Percentiles rank a stretch among this genome's conserved stretches.
phyloP scores from a whole-genome alignment of 2,329 filamentous ascomycete genomes.

The Ilyonectria destructans region DNA sequence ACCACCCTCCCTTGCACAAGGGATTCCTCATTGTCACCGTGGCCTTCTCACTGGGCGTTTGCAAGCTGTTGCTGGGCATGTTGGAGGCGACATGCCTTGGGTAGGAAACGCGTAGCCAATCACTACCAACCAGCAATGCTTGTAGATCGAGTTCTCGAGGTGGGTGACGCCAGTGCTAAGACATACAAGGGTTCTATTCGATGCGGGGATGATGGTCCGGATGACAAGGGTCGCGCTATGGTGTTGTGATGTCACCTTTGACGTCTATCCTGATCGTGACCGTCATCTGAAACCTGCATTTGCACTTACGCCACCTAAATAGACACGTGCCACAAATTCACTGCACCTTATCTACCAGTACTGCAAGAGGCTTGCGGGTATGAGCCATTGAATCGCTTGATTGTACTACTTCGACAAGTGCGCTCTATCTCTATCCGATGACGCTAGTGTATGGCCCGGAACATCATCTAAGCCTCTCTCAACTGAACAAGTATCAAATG shows the following conservation, averaged over 20 bases:
- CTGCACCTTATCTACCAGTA: not conserved
- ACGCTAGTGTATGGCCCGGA: constrained; percentile 1
- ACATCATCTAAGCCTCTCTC: not conserved
- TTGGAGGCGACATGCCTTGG: not conserved
- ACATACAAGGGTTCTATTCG: constrained; percentile 33
- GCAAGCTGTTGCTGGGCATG: not conserved
- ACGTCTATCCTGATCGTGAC: constrained; percentile 29
- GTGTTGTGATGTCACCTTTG: constrained; percentile 48
- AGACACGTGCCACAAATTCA: not conserved
- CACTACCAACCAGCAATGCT: not conserved
- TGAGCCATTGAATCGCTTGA: not conserved
- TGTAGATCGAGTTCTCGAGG: not conserved
- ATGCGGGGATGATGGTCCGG: constrained; percentile 1
- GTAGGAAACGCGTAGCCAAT: not conserved
- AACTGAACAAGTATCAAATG: constrained; percentile 66
- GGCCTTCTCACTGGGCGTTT: not conserved
- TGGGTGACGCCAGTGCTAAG: constrained; percentile 34
- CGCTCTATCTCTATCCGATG: not conserved
- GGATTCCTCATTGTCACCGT: not conserved
- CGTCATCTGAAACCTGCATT: not conserved
- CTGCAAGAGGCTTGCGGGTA: not conserved
- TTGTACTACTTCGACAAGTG: not conserved
- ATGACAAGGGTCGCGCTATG: constrained; percentile 3
- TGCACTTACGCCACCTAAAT: not conserved
- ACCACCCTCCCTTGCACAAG: not conserved